Base-by-base conservation (phyloP, 1,139 yeast species). In the Taphrina populina region DNA sequence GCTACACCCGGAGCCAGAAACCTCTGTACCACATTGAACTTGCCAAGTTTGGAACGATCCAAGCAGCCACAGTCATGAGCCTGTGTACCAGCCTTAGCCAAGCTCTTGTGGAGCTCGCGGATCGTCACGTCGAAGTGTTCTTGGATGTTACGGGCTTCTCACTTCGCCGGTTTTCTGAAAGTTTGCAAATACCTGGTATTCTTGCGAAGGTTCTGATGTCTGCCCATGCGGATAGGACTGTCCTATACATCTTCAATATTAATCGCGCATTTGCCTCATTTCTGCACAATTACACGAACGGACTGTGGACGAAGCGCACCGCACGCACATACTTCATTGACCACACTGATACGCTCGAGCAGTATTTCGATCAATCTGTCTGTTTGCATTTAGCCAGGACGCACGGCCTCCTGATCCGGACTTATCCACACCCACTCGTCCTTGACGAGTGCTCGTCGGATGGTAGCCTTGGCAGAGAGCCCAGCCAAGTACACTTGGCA, bases 81-180 rank as follows among this genome's bases (percentile, higher is more conserved):
- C 24, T 37, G 29, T 37, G 43, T 17, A 23, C 43, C 27, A 11
- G 30, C 29, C 21, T 37, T 8, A 23, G 43, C 29, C 43, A 37
- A 23, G 4, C 29, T 5, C n/a, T 37, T 27, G 29, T 37, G 11
- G 11, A 27, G 10, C 13, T 21, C 29, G 29, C 43, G 2, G 15
- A 4, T n/a, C 13, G 24, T 10, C 21, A 29, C 17, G 17, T 20
- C 19, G 45, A 40, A 17, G 23, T 40, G 2, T 27, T 40, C 5
- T 4, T 40, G 34, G 45, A 40, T 17, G 32, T 40, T 21, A 40
- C 45, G 4, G 34, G 45, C 11, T 40, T 40, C n/a, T 26, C 45
- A 4, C 20, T 40, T 3, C 1, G 10, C 24, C 23, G 23, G 1
- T 27, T 26, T 10, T 15, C 21, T 1, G 45, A 40, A 17, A 26